Conservation (phyloP, 345 rosid species). For the Camelina sativa region DNA sequence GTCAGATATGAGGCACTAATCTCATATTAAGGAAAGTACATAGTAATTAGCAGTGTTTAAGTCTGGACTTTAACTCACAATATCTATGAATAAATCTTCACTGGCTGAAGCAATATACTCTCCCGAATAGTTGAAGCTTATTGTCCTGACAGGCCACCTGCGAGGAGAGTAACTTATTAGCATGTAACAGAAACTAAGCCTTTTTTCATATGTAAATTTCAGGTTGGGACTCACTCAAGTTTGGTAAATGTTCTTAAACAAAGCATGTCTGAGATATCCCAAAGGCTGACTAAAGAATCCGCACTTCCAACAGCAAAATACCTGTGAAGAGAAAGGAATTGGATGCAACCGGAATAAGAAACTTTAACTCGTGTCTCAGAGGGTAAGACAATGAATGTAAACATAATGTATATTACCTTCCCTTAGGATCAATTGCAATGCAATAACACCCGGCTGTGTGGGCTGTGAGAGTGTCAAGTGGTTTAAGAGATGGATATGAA, state of each 20-base stretch:
- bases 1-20: conserved; percentile 27
- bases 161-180: conserved; percentile 27
- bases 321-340: conserved; percentile 46
- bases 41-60: conserved; percentile 3
- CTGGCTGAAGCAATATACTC: conserved; percentile 95
- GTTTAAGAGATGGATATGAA: conserved; percentile 77
- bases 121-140: conserved; percentile 85
- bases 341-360: not conserved
- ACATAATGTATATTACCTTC: conserved; percentile 57
- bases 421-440: conserved; percentile 94
- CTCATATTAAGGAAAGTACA: not conserved
- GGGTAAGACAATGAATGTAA: conserved; percentile 5
- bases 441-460: conserved; percentile 99
- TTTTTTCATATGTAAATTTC: conserved; percentile 1
- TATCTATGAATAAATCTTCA: conserved; percentile 89
- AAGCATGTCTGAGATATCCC: conserved; percentile 96
- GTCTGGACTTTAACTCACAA: conserved; percentile 52
- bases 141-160: conserved; percentile 96
- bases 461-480: conserved; percentile 83
- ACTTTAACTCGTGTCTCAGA: not conserved
- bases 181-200: conserved; percentile 1
- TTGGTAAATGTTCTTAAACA: conserved; percentile 86
- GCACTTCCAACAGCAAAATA: conserved; percentile 99
- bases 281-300: conserved; percentile 96
- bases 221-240: conserved; percentile 73